Evolutionary conservation across 2,329 filamentous ascomycete species (phyloP), one percentile per base, ranked within the genome.

Genomic region (Chlorencoelia australis): DNA sequence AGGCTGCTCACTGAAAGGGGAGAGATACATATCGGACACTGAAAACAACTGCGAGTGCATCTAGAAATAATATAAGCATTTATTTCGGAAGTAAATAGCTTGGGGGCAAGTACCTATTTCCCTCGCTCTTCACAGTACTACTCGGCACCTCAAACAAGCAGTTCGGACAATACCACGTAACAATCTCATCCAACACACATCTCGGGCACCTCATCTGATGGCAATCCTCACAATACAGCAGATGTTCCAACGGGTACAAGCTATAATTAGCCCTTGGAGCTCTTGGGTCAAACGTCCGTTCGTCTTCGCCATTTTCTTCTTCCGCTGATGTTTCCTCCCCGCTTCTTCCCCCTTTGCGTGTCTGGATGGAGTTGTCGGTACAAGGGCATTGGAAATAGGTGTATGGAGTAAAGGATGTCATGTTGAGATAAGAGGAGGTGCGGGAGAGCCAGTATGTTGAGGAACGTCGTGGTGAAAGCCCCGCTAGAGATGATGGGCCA

Each of bases 191-290:
- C 31, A 80, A 75, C 36, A 93, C 83, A 55, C 91, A 98, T 63
- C 87, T 72, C 5, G 86, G 84, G 57, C 91, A 98, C 49, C 91
- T 82, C 44, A 96, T 94, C 60, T 94, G 82, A 57, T 94, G 86
- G 59, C 91, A 98, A 58, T 96, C 91, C 57, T 94, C 89, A 66
- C 91, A 98, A 65, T 94, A 98, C 26, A 96, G 72, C 17, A 98
- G 73, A 56, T 95, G 80, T 55, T 96, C 89, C 29, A 95, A 77
- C 1, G 91, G 89, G 55, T 89, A 95, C 20, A 98, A 69, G 47
- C 86, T 88, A 67, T 86, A 96, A 59, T 87, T 91, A 40, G 91
- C 83, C 24, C 88, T 79, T 11, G 83, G 75, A 42, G 80, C 79
- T 50, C 82, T 78, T 2, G 91, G 87, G 56, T 98, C 83, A 59